Base-by-base conservation (phyloP, 2,329 filamentous ascomycete species). In the Tolypocladium pustulatum region DNA sequence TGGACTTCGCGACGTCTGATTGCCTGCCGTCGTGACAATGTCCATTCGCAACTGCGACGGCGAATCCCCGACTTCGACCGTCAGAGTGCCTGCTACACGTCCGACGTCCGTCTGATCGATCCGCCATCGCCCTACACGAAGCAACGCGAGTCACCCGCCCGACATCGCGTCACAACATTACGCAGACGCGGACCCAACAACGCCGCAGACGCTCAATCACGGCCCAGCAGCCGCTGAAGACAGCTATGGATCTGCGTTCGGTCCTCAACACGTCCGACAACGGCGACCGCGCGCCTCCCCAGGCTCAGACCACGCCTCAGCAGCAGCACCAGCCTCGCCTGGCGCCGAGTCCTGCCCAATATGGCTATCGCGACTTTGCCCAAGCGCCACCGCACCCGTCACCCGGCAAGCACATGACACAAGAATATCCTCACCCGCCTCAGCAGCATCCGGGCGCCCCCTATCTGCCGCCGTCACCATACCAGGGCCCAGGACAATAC, bases 261-360 rank as follows among this genome's bases (percentile, higher is more conserved):
- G 79, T 85, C 65, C 71, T 85, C 54, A 85, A 84, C 68, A 73
- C 76, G 27, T 75, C 78, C 40, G 81, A 81, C 61, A 72, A 72
- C 59, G 77, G 72, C 64, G 76, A 73, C 56, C 69, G 71, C 61
- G 66, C 68, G 53, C 69, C 71, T 56, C 65, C 69, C 58, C 71
- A 70, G 62, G 68, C 71, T 57, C 66, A 66, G 51, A 67, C 65
- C 40, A 66, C 67, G 59, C 69, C 67, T 36, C 68, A 67, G 57
- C 71, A 71, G 63, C 71, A 69, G 53, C 69, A 61, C 30, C 58
- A 68, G 55, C 67, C 67, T 59, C 67, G 64, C 36, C 68, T 68
- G 56, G 56, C 72, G 59, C 78, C 78, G 64, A 68, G 71, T 56
- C 72, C 75, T 4, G 72, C 73, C 49, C 72, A 75, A 41, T 79